Conservation (phyloP, 768 basidiomycete species). For the Termitomyces sp. region DNA sequence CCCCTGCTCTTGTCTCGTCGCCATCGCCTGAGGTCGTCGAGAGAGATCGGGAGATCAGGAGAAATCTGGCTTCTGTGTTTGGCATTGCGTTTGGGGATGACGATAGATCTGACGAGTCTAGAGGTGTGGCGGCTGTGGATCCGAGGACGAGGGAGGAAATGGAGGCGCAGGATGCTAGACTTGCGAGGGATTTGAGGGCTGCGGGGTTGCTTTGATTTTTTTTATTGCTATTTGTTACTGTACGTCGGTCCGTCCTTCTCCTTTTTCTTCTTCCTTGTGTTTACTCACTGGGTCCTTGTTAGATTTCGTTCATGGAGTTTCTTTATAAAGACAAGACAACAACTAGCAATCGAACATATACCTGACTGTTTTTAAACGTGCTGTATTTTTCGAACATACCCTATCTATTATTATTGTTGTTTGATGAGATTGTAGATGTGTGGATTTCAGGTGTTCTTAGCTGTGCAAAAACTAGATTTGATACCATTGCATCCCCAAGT, state of each 20-base stretch:
- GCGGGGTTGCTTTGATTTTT: constrained; percentile 47
- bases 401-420: too few species aligned
- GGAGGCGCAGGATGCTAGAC: constrained; percentile 35
- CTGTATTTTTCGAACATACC: too few species aligned
- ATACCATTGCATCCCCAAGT: too few species aligned
- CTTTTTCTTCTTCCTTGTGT: too few species aligned
- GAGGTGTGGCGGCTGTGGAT: background rate
- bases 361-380: too few species aligned
- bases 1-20: constrained; percentile 29
- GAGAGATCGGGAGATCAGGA: constrained; percentile 45
- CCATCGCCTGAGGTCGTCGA: constrained; percentile 41
- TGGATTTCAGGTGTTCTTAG: too few species aligned
- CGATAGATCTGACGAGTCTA: constrained; percentile 15
- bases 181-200: constrained; percentile 43
- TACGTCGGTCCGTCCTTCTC: background rate
- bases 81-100: constrained; percentile 35
- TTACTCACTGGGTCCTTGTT: too few species aligned
- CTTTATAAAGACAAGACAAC: too few species aligned
- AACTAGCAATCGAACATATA: too few species aligned
- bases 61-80: constrained; percentile 48
- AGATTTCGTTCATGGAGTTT: too few species aligned
- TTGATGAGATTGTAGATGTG: too few species aligned
- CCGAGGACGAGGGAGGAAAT: background rate
- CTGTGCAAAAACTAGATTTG: too few species aligned
- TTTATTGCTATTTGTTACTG: background rate